phyloP scores from a whole-genome alignment of 78 protist species.

The Anaeramoeba ignava region DNA sequence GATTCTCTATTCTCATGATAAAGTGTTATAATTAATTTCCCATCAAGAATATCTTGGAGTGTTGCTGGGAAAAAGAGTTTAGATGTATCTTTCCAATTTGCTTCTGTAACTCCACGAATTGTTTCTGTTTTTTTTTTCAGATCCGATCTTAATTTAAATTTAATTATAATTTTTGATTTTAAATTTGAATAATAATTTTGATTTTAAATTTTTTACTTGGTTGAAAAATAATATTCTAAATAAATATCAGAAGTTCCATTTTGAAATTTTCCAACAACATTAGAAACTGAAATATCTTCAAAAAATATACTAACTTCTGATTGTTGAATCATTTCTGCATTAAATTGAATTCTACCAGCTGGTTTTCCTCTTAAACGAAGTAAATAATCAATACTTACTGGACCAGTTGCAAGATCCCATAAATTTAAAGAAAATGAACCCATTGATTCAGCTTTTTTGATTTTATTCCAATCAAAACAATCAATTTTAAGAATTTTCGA shows the following conservation, averaged over 20 bases:
- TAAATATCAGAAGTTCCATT: not conserved
- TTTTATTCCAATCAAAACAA: not conserved
- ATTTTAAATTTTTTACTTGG: no score
- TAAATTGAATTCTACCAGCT: not conserved
- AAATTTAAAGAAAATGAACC: not conserved
- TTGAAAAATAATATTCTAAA: not conserved
- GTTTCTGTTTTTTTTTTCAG: no score
- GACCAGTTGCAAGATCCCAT: not conserved
- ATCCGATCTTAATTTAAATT: no score
- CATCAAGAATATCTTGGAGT: no score
- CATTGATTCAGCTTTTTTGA: not conserved
- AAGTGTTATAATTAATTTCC: no score
- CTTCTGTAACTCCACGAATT: no score
- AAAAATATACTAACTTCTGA: not conserved
- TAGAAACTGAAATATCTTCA: not conserved
- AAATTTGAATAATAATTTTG: no score
- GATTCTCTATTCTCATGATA: no score
- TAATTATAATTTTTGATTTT: no score
- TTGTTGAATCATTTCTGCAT: not conserved
- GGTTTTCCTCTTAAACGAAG: not conserved
- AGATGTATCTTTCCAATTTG: no score
- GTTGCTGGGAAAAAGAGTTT: no score
- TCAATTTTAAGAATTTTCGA: not conserved
- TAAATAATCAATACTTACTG: not conserved
- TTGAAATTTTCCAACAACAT: not conserved